Conservation (phyloP, 2,329 filamentous ascomycete genomes). For the Beauveria sp. region DNA sequence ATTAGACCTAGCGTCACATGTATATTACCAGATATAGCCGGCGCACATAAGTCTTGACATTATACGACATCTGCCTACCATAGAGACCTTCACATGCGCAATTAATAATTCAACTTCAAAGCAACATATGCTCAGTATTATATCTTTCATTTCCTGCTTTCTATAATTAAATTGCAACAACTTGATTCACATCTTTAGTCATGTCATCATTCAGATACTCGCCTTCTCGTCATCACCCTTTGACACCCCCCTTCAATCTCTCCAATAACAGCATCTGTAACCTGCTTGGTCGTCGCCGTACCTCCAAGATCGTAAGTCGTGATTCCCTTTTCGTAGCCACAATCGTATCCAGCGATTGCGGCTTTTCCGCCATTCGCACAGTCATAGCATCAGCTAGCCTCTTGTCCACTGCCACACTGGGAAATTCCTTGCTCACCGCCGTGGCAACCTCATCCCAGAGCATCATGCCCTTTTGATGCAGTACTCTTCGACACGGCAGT, state of each 20-base stretch:
- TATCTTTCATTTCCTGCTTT: too few species aligned
- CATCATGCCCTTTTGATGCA: too few species aligned
- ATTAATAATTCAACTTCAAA: too few species aligned
- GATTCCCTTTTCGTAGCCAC: conserved; percentile 54
- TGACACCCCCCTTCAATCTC: conserved; percentile 14
- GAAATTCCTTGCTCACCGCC: too few species aligned
- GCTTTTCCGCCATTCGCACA: conserved; percentile 54
- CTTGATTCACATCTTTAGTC: too few species aligned
- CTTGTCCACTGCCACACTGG: conserved; percentile 27
- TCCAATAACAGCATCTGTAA: conserved; percentile 26
- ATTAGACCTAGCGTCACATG: neutral
- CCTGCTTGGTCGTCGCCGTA: conserved; percentile 26
- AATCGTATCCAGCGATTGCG: conserved; percentile 52
- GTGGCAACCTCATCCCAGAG: too few species aligned
- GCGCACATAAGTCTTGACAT: neutral
- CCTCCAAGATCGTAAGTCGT: conserved; percentile 48
- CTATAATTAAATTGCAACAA: too few species aligned
- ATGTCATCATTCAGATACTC: too few species aligned
- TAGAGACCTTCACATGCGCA: neutral
- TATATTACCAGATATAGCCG: neutral
- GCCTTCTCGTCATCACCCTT: conserved; percentile 11
- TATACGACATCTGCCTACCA: neutral
- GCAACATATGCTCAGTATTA: too few species aligned
- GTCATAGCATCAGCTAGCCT: conserved; percentile 64
- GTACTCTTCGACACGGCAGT: too few species aligned